These are phyloP conservation scores for Botrytis byssoidea DNA, from an alignment of 2,329 filamentous ascomycete genomes.

Conservation along the genomic window DNA sequence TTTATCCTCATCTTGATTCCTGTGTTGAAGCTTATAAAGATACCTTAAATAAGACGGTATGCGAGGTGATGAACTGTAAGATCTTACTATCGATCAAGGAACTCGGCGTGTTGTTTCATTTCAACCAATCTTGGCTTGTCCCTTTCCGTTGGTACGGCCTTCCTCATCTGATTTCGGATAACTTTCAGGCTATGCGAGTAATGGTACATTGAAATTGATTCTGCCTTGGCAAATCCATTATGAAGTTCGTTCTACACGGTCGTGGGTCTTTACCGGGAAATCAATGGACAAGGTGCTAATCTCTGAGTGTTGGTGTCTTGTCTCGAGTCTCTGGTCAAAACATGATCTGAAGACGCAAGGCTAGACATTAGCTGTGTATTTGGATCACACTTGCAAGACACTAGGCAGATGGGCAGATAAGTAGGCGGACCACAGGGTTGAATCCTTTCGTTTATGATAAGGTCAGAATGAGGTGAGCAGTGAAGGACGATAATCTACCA, in stretches of 20 bases:
- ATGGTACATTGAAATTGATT: background rate
- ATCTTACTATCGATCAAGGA: background rate
- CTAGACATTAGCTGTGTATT: background rate
- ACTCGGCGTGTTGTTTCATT: background rate
- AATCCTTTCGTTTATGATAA: background rate
- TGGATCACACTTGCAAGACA: background rate
- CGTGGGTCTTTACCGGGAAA: background rate
- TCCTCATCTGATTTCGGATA: background rate
- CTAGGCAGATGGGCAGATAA: background rate
- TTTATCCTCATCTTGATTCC: background rate
- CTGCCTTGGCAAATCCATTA: background rate
- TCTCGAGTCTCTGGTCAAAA: background rate
- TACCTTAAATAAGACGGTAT: no score
- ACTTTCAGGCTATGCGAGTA: background rate
- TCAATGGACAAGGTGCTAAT: background rate
- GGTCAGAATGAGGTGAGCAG: background rate
- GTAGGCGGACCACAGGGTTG: background rate
- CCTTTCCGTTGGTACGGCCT: background rate
- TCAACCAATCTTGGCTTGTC: background rate
- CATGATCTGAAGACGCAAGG: background rate
- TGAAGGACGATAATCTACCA: background rate
- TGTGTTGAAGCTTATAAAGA: background rate
- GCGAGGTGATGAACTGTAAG: background rate
- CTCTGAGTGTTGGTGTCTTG: background rate
- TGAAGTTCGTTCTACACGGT: background rate